Evolutionary conservation across 257 asterid species (phyloP), one percentile per base, ranked within the genome.

Genomic region (Marsdenia floribunda): DNA sequence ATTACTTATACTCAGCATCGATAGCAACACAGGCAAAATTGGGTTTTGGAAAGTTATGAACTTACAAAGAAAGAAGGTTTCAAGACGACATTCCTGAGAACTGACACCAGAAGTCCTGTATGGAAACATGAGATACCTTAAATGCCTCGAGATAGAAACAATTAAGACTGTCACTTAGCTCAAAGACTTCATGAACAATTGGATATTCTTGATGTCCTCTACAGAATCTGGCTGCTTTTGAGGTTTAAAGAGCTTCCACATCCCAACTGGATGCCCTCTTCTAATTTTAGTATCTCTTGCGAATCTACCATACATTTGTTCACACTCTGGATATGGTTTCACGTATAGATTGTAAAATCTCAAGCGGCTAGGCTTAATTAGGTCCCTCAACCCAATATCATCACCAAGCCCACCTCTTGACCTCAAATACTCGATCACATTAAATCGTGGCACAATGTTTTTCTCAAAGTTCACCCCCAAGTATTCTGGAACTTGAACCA

Each of bases 241-340:
- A 37, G 97, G 98, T 85, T 22, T 78, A 63, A 93, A 91, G 73
- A 90, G 94, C 85, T 87, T 93, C 98, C 98, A 93, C 92, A 93
- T 74, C 63, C 96, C 98, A 69, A 84, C 81, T 2, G 96, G 93
- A 77, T 87, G 96, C 29, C 80, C 83, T 35, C 50, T 85, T 68
- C 68, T 85, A 75, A 57, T 81, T 52, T 75, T 75, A 67, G 55
- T 75, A 55, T 69, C 82, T 61, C 75, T 73, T 42, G 80, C 80
- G 75, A 85, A 83, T 80, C 91, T 90, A 47, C 97, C 97, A 55
- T 94, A 92, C 18, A 90, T 83, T 84, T 83, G 65, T 69, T 94
- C 97, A 75, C 97, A 89, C 77, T 92, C 95, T 9, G 97, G 97
- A 80, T 94, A 94, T 21, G 97, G 97, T 88, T 92, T 92, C 63